Evolutionary conservation across 2,329 filamentous ascomycete genomes (phyloP).

Genomic region (Colletotrichum tamarilloi): DNA sequence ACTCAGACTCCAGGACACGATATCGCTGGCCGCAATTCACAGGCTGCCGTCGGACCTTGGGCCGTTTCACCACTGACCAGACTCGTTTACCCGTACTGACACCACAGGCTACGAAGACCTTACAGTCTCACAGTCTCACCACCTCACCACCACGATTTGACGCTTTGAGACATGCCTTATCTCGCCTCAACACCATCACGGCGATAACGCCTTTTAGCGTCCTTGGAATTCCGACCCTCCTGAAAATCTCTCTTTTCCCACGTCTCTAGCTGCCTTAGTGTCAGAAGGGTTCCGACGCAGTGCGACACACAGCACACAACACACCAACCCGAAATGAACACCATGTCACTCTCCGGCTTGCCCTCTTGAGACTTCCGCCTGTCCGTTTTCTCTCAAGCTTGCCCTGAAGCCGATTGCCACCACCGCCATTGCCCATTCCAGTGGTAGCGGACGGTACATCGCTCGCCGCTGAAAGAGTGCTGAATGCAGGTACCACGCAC

Average conservation of each 20-base stretch:
- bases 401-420: conserved; percentile 14
- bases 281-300: background rate
- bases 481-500: conserved; percentile 28
- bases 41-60: background rate
- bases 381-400: background rate
- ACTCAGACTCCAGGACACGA: background rate
- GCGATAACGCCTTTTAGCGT: conserved; percentile 15
- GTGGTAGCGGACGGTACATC: background rate
- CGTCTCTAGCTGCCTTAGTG: conserved; percentile 19
- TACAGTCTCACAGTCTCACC: background rate
- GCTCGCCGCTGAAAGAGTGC: background rate
- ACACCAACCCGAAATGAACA: background rate
- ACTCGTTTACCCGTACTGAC: background rate
- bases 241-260: conserved; percentile 19
- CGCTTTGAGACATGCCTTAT: conserved; percentile 12
- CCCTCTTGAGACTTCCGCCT: conserved; percentile 22
- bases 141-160: background rate
- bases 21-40: background rate
- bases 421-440: conserved; percentile 1
- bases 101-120: too few relatives aligned
- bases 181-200: conserved; percentile 5
- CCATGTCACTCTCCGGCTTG: conserved; percentile 26
- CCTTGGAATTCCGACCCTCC: conserved; percentile 8
- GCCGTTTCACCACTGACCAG: conserved; percentile 12
- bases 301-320: background rate